Percentiles rank a stretch among this genome's conserved stretches.
phyloP scores from a whole-genome alignment of 192 early-diverging fungal species.

The Umbelopsis vinacea region DNA sequence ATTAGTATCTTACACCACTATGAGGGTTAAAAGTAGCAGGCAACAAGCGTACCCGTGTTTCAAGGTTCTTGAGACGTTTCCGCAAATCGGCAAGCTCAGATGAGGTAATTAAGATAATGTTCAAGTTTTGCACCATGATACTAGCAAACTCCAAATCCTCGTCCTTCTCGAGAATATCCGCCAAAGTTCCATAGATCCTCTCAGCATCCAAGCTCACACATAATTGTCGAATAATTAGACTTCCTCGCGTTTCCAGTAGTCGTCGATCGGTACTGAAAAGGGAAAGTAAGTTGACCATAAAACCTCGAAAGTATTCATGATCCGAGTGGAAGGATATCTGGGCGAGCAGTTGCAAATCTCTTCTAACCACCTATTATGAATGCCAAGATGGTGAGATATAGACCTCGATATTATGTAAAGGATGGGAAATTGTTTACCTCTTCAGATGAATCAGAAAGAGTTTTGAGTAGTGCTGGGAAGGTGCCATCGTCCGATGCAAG shows the following conservation, averaged over 20 bases:
- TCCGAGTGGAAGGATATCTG: conserved; percentile 90
- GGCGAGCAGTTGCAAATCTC: conserved; percentile 92
- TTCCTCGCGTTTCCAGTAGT: conserved; percentile 87
- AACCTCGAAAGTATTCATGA: conserved; percentile 85
- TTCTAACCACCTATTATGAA: conserved; percentile 70
- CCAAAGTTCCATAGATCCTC: conserved; percentile 85
- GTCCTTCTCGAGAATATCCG: conserved; percentile 84
- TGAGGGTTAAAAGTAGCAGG: background rate
- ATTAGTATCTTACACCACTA: background rate
- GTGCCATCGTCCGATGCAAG: conserved; percentile 87
- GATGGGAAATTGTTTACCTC: conserved; percentile 57
- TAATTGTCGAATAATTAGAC: conserved; percentile 92
- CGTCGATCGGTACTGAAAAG: conserved; percentile 89
- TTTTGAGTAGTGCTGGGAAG: conserved; percentile 87
- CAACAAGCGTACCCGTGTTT: conserved; percentile 54
- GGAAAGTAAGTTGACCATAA: conserved; percentile 87
- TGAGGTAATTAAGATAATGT: conserved; percentile 94
- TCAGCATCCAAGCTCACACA: conserved; percentile 91
- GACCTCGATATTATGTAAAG: background rate
- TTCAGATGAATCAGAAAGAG: conserved; percentile 91
- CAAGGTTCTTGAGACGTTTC: conserved; percentile 77
- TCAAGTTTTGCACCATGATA: conserved; percentile 97
- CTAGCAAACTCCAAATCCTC: conserved; percentile 95
- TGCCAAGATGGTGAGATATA: conserved; percentile 9
- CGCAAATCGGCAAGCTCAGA: conserved; percentile 88